phyloP scores from a whole-genome alignment of 2,329 filamentous ascomycete genomes.

The Talaromyces verruculosus region DNA sequence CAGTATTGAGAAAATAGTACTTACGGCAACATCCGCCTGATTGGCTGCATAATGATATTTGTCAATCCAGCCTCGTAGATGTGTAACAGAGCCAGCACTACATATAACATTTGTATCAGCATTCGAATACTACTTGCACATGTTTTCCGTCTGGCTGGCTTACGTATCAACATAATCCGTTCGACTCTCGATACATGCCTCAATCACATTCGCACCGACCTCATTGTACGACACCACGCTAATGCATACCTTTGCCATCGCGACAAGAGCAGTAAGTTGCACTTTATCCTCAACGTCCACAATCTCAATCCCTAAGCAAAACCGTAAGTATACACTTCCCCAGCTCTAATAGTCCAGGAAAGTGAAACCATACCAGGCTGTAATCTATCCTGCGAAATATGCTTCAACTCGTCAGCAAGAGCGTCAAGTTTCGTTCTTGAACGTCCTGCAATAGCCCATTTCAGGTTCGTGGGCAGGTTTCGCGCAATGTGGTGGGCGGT shows the following conservation, averaged over 20 bases:
- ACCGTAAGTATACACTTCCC: not conserved
- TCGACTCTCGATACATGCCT: constrained; percentile 63
- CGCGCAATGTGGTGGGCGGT: constrained; percentile 72
- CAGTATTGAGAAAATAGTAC: no score
- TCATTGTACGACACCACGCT: constrained; percentile 64
- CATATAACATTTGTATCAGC: not conserved
- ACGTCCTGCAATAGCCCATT: constrained; percentile 85
- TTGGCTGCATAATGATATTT: constrained; percentile 62
- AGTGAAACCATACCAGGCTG: not conserved
- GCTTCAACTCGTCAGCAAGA: constrained; percentile 39
- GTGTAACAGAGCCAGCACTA: constrained; percentile 63
- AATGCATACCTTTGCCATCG: constrained; percentile 59
- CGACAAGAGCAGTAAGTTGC: constrained; percentile 53
- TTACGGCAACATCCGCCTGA: constrained; percentile 59
- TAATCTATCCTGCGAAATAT: not conserved
- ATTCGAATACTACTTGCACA: not conserved
- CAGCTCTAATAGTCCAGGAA: no score
- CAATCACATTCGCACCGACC: constrained; percentile 62
- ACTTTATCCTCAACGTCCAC: constrained; percentile 63
- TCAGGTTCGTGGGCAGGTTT: constrained; percentile 70
- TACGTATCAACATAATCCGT: constrained; percentile 67
- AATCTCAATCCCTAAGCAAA: constrained; percentile 58
- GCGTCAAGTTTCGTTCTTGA: constrained; percentile 70
- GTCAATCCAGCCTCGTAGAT: constrained; percentile 61
- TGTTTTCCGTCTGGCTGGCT: constrained; percentile 21